phyloP scores from a whole-genome alignment of 1,284 basidiomycete genomes.

The Malassezia vespertilionis region DNA sequence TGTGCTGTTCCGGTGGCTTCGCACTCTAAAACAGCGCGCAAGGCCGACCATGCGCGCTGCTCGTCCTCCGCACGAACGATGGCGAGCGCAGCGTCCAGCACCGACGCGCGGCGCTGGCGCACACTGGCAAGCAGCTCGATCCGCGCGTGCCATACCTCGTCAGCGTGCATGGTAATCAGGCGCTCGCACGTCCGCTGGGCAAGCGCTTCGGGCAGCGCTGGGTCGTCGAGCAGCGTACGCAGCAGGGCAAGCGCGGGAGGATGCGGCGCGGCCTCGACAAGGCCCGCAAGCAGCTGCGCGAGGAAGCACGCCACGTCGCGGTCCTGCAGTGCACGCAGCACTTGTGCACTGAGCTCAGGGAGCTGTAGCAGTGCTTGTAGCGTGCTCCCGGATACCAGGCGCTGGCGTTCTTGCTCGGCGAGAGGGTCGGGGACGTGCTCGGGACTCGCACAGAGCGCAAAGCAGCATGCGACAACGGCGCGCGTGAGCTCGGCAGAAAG shows the following conservation, averaged over 20 bases:
- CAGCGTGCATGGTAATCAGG: slow-evolving; percentile 17
- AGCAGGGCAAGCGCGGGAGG: slow-evolving; percentile 19
- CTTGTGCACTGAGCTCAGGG: slow-evolving; percentile 13
- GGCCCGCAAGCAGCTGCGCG: slow-evolving; percentile 21
- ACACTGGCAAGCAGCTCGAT: slow-evolving; percentile 23
- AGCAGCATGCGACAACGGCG: slow-evolving; percentile 25
- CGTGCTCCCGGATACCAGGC: slow-evolving; percentile 22
- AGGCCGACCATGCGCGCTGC: slow-evolving; percentile 22
- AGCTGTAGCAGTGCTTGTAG: slow-evolving; percentile 19
- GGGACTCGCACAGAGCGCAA: slow-evolving; percentile 28
- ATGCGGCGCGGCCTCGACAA: slow-evolving; percentile 19
- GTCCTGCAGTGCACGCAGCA: slow-evolving; percentile 15
- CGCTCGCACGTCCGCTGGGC: slow-evolving; percentile 16
- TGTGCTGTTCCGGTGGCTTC: slow-evolving; percentile 21
- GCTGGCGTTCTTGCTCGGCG: slow-evolving; percentile 4
- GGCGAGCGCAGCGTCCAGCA: slow-evolving; percentile 27
- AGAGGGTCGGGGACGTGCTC: slow-evolving; percentile 17
- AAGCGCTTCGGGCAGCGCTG: slow-evolving; percentile 16
- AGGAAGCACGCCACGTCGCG: slow-evolving; percentile 29
- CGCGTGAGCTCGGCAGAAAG: slow-evolving; percentile 18
- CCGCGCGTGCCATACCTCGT: slow-evolving; percentile 19
- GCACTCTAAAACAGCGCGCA: slow-evolving; percentile 25
- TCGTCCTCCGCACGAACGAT: slow-evolving; percentile 16
- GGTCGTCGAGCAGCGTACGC: slow-evolving; percentile 17
- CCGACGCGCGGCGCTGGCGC: slow-evolving; percentile 21